Conservation (phyloP, 2,329 filamentous ascomycete genomes). For the Fusarium tjaetaba region DNA sequence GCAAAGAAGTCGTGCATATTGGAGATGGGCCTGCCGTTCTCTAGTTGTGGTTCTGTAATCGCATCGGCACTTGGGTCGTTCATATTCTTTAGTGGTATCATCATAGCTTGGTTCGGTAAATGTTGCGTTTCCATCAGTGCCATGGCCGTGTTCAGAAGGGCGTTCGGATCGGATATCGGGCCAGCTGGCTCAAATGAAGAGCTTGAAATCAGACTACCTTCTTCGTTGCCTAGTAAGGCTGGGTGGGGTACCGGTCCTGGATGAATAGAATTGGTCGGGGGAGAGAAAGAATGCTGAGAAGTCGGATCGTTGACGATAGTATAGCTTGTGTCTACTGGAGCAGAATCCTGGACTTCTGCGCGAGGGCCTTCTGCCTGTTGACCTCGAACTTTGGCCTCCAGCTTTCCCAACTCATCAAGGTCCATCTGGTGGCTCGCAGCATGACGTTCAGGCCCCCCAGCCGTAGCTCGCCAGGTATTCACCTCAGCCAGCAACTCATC, state of each 20-base stretch:
- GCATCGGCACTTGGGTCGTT: fast-evolving
- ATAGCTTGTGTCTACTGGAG: background rate
- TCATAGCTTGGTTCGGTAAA: background rate
- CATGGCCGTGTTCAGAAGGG: background rate
- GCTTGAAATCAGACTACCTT: background rate
- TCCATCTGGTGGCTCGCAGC: background rate
- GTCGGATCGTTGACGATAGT: background rate
- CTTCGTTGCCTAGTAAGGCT: background rate
- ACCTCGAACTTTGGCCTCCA: background rate
- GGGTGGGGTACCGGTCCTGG: background rate
- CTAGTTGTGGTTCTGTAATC: background rate
- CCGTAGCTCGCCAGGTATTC: slow-evolving; percentile 25
- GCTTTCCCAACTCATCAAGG: background rate
- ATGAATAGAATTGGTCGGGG: background rate
- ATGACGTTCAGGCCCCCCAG: slow-evolving; percentile 20
- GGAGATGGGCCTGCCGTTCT: background rate
- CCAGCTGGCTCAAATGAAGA: background rate
- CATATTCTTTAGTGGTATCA: background rate
- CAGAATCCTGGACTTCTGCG: background rate
- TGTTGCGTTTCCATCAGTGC: background rate
- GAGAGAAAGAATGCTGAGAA: background rate
- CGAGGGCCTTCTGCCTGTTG: background rate
- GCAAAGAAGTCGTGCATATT: background rate
- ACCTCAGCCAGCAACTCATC: slow-evolving; percentile 45
- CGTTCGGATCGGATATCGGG: fast-evolving